Evolutionary conservation across 257 asterid species (phyloP).

Genomic region (Solanum appendiculatum): DNA sequence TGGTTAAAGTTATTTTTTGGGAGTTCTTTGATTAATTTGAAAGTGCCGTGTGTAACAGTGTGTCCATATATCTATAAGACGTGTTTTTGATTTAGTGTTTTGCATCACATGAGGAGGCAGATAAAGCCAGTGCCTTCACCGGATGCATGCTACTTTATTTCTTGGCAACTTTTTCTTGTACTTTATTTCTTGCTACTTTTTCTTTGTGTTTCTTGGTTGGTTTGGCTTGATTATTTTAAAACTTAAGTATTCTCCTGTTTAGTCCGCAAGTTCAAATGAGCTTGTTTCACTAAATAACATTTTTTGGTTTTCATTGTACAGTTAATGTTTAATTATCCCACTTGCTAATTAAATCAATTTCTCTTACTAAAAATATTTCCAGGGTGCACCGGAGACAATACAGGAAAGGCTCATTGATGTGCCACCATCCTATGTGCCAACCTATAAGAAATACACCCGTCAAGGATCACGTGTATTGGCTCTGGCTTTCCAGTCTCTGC

Average conservation of each 20-base stretch:
- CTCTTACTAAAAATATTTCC: slow-evolving; percentile 10
- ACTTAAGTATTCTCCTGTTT: not conserved
- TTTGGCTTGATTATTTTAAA: not conserved
- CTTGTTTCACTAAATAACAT: not conserved
- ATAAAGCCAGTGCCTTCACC: not conserved
- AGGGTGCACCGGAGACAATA: slow-evolving; percentile 99
- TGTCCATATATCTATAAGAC: not conserved
- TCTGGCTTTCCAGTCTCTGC: slow-evolving; percentile 83
- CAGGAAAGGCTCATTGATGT: slow-evolving; percentile 90
- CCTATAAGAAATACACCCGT: slow-evolving; percentile 89
- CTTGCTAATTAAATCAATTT: not conserved
- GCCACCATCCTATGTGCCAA: slow-evolving; percentile 59
- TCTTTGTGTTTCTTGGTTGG: not conserved
- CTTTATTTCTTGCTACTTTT: not conserved
- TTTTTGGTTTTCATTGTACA: not conserved
- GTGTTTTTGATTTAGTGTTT: not conserved
- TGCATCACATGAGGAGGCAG: not conserved
- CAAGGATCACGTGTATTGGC: slow-evolving; percentile 99
- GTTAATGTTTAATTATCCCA: not conserved
- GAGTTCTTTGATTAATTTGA: not conserved
- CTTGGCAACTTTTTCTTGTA: not conserved
- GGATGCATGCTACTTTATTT: not conserved
- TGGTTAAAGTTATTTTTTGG: not conserved
- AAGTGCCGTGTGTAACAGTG: not conserved
- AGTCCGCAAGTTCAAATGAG: not conserved